Conservation (phyloP, 495 filamentous ascomycete genomes). For the Xylaria castorea region DNA sequence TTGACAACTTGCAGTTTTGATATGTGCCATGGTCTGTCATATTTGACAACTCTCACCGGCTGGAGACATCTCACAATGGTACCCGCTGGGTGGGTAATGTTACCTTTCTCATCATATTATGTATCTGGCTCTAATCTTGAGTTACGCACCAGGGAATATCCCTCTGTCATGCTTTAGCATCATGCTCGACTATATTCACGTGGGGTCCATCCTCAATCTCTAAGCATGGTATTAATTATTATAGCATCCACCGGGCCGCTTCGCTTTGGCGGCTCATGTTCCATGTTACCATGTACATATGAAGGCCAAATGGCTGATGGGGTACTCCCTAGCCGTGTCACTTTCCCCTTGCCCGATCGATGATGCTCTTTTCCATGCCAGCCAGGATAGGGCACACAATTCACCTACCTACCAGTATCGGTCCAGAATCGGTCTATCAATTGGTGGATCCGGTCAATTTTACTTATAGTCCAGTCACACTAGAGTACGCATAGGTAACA, state of each 20-base stretch:
- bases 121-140: neutral
- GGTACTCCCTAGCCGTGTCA: slow-evolving; percentile 15
- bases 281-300: neutral
- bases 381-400: neutral
- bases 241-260: neutral
- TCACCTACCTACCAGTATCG: neutral
- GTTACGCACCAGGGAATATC: neutral
- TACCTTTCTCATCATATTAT: too few relatives aligned
- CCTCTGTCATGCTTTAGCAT: neutral
- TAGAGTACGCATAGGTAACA: neutral
- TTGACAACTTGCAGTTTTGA: neutral
- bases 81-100: neutral
- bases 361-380: slow-evolving; percentile 2
- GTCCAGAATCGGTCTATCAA: too few relatives aligned
- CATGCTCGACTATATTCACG: neutral
- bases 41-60: neutral
- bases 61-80: neutral
- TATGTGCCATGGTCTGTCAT: neutral
- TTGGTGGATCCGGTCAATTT: slow-evolving; percentile 11
- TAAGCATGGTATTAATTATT: neutral
- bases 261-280: neutral
- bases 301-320: neutral
- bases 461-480: neutral
- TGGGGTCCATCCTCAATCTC: neutral
- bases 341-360: neutral